Evolutionary conservation across 257 asterid species (phyloP), one percentile per base, ranked within the genome.

Genomic region (Thymus mandschuricus): DNA sequence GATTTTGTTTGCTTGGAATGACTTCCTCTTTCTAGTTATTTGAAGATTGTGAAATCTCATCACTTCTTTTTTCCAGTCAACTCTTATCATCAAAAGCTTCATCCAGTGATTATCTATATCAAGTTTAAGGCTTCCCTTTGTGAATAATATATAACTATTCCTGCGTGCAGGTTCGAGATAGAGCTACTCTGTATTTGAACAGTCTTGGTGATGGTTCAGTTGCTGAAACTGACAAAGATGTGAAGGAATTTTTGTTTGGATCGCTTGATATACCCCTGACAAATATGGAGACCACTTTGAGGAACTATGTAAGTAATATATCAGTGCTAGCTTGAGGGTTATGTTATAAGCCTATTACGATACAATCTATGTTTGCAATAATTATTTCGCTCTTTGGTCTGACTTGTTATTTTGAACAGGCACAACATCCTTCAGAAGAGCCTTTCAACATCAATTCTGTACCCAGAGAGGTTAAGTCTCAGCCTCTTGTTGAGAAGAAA

Each of bases 121-220:
- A 21, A 21, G 21, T 21, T 67, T 59, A 38, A 4, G 7, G 31
- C 46, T 68, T 63, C 51, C 21, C 62, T 68, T 51, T 48, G 41
- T 64, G 61, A 64, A 57, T 49, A 54, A 43, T n/a, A 46, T 66
- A n/a, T 10, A 35, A 57, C 9, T 48, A 46, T 64, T 74, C 49
- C 57, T 44, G 1, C 45, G 67, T 83, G 64, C 83, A 95, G 98
- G 99, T 92, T 74, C 92, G 99, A 73, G 99, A 95, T 69, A 87
- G 99, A 83, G 99, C 99, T 55, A 95, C 99, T n/a, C 83, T 95
- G 60, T 95, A 95, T 85, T 79, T 95, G 86, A 95, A 92, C 83
- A 92, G 96, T 66, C 92, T 95, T 73, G 98, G 89, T 71, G 99
- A 92, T 85, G 96, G 96, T 76, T 80, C 96, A 63, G 96, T 89